Conservation (phyloP, 2,329 filamentous ascomycete species). For the Scleromitrula shiraiana region DNA sequence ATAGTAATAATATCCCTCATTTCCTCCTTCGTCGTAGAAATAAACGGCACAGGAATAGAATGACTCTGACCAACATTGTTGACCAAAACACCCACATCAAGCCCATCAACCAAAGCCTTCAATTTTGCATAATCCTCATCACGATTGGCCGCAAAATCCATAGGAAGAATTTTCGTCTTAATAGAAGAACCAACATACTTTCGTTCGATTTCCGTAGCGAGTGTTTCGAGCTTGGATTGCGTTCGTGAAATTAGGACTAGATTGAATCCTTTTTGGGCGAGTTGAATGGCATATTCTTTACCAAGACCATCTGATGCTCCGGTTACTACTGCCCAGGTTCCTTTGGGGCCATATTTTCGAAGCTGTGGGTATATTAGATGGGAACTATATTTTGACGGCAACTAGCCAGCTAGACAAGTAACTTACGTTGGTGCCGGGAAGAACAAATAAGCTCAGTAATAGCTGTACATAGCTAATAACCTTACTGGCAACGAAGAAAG, state of each 20-base stretch:
- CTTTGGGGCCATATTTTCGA: constrained; percentile 80
- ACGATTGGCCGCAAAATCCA: constrained; percentile 82
- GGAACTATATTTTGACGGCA: neutral
- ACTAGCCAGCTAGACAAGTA: neutral
- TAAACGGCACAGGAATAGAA: constrained; percentile 83
- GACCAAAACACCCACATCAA: constrained; percentile 81
- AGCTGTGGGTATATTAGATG: constrained; percentile 47
- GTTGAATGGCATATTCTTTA: constrained; percentile 88
- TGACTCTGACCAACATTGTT: constrained; percentile 98
- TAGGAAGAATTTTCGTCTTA: constrained; percentile 70
- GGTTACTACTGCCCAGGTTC: constrained; percentile 90
- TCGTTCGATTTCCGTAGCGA: constrained; percentile 66
- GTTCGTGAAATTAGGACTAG: constrained; percentile 92
- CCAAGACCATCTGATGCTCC: constrained; percentile 94
- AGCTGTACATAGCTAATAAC: constrained; percentile 52
- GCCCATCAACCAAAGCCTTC: constrained; percentile 55
- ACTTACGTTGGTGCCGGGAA: constrained; percentile 52
- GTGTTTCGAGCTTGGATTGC: constrained; percentile 74
- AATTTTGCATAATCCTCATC: constrained; percentile 74
- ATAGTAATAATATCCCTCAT: constrained; percentile 87
- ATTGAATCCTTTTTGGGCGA: constrained; percentile 89
- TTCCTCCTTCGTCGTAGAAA: constrained; percentile 69
- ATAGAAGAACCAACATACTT: constrained; percentile 55
- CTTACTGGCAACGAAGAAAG: constrained; percentile 49
- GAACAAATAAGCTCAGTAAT: constrained; percentile 59